A percentile compares a stretch with the other conserved stretches of the same genome.
These are phyloP conservation scores for Spathaspora boniae DNA, from an alignment of 805 yeast genomes.

Conservation along the genomic window DNA sequence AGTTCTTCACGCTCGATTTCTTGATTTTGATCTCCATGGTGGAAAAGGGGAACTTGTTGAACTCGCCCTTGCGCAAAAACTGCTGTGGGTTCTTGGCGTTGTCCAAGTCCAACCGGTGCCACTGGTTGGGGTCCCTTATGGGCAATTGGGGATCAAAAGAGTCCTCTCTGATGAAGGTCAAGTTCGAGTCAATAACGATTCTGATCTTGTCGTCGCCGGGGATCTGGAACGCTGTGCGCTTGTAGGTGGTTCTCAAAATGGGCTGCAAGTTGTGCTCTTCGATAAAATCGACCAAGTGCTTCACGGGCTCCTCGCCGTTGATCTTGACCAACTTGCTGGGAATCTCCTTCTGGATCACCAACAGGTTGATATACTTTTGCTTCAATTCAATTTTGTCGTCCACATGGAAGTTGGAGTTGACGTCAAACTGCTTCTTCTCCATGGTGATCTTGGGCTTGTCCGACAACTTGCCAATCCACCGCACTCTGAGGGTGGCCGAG, in stretches of 20 bases:
- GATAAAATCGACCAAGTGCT: constrained; percentile 59
- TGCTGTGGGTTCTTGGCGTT: constrained; percentile 65
- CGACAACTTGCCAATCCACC: constrained; percentile 84
- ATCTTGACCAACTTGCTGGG: constrained; percentile 53
- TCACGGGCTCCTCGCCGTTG: constrained; percentile 50
- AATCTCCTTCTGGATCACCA: constrained; percentile 52
- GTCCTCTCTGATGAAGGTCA: constrained; percentile 86
- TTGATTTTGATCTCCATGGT: constrained; percentile 81
- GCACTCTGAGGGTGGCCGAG: constrained; percentile 74
- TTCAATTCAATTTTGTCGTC: constrained; percentile 69
- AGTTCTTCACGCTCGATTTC: constrained; percentile 27
- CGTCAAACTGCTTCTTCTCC: constrained; percentile 75
- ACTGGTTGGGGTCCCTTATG: constrained; percentile 77
- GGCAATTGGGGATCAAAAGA: constrained; percentile 81
- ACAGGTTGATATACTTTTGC: constrained; percentile 76
- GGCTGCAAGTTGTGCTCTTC: constrained; percentile 72
- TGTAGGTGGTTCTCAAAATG: constrained; percentile 77
- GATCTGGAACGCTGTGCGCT: constrained; percentile 94
- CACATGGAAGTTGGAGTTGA: constrained; percentile 45
- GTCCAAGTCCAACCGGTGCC: constrained; percentile 95
- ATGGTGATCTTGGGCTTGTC: constrained; percentile 75
- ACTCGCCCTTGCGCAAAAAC: constrained; percentile 82
- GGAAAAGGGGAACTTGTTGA: constrained; percentile 74
- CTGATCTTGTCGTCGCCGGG: constrained; percentile 96
- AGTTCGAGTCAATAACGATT: constrained; percentile 85